Evolutionary conservation across 345 rosid species (phyloP), one percentile per base, ranked within the genome.

Genomic region (Raphanus sativus): DNA sequence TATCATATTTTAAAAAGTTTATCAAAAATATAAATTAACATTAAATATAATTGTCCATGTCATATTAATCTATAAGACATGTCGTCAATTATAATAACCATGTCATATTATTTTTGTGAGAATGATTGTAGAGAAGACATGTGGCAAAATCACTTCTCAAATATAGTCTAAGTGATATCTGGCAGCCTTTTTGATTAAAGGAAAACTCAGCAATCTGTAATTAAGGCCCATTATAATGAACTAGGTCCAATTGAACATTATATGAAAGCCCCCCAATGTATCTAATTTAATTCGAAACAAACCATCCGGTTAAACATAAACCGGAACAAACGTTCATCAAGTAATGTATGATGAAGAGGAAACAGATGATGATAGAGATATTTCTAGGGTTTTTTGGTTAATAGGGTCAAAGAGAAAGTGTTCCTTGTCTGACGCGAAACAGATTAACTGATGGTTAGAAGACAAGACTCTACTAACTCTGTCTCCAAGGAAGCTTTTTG

Each of bases 371-470:
- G 77, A 59, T 12, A 30, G 28, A 4, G 77, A 62, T 65, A 78
- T 10, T 48, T 72, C 69, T 65, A 78, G 73, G 55, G 15, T 21
- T 58, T 66, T 66, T 58, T 48, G 73, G 69, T n/a, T 72, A 30
- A 32, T 48, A 33, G 81, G 77, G 68, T 78, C 69, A 13, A 56
- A 77, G 21, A 78, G 77, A 65, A 66, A 73, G 9, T 21, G 62
- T 59, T 58, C 72, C 55, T 42, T 45, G 67, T 26, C 45, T 0
- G 55, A n/a, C 25, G 64, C 40, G 77, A 78, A 66, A 65, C 73
- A 70, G 1, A 78, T 13, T n/a, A 78, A 11, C 28, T 72, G 81
- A 32, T 78, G 72, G 64, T 72, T 65, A 32, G 76, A 78, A 59
- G 68, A 66, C 4, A 78, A 11, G 9, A 78, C 68, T 67, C 45